Percentiles rank a stretch among this genome's conserved stretches.
Conservation (phyloP, 352 stramenopile genomes). For the Globisporangium irregulare region DNA sequence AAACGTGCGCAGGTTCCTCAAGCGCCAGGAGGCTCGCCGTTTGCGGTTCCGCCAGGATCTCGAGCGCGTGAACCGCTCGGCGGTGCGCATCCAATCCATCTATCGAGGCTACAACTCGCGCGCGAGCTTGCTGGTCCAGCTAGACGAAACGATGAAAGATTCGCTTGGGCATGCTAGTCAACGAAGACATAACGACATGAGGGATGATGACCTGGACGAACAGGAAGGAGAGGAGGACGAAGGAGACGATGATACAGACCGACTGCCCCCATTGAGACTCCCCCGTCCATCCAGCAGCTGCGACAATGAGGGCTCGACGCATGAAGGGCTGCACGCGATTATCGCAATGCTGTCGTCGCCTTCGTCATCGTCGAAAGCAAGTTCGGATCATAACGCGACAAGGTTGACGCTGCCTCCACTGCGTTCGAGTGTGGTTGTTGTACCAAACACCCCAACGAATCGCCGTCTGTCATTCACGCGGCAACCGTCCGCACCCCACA, state of each 20-base stretch:
- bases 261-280: constrained; percentile 21
- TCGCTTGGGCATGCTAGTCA: constrained; percentile 5
- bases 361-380: constrained; percentile 6
- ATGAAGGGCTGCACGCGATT: constrained; percentile 16
- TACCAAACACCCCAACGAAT: neutral
- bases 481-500: constrained; percentile 17
- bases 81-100: constrained; percentile 63
- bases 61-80: constrained; percentile 58
- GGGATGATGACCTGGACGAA: neutral
- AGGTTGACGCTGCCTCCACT: constrained; percentile 20
- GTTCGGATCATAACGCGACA: neutral
- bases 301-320: constrained; percentile 12
- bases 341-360: constrained; percentile 9
- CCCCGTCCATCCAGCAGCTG: constrained; percentile 19
- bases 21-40: constrained; percentile 36
- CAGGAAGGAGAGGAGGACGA: constrained; percentile 24
- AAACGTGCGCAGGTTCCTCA: constrained; percentile 56
- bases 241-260: constrained; percentile 16
- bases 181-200: neutral
- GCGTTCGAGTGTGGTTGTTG: constrained; percentile 3
- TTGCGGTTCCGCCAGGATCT: constrained; percentile 48
- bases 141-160: constrained; percentile 31
- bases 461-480: constrained; percentile 26
- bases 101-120: constrained; percentile 65
- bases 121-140: constrained; percentile 33